Conservation (phyloP, 1,284 basidiomycete species). For the Vanrija sp. region DNA sequence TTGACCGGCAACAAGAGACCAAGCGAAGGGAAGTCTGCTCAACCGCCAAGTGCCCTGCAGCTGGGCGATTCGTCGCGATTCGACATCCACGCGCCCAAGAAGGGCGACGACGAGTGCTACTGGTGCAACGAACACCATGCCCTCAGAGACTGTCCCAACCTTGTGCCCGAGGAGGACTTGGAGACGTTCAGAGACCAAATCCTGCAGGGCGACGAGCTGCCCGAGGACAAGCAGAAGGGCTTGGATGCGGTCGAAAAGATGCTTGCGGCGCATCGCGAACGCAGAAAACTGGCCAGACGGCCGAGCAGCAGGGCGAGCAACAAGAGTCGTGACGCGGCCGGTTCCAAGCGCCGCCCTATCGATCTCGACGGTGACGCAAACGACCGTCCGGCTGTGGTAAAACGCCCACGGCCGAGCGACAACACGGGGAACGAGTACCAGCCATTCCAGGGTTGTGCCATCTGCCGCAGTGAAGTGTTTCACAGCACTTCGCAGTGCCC, state of each 20-base stretch:
- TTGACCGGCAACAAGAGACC: too few relatives aligned
- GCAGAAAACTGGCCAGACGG: not conserved
- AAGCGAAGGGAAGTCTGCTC: too few relatives aligned
- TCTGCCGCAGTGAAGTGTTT: not conserved
- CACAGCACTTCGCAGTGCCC: constrained; percentile 9
- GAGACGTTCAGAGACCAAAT: not conserved
- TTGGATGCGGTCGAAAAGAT: constrained; percentile 3
- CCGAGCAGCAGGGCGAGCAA: not conserved
- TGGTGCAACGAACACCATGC: constrained; percentile 9
- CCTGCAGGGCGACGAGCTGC: not conserved
- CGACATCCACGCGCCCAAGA: not conserved
- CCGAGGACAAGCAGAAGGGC: constrained; percentile 7
- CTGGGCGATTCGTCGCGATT: constrained; percentile 16
- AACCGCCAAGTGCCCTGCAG: constrained; percentile 2
- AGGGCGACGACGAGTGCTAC: not conserved
- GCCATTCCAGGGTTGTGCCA: constrained; percentile 5
- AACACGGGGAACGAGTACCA: not conserved
- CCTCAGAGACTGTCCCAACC: constrained; percentile 5
- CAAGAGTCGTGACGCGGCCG: not conserved
- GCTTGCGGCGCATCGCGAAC: constrained; percentile 1
- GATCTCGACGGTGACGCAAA: not conserved
- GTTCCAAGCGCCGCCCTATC: not conserved
- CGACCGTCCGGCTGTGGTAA: not conserved
- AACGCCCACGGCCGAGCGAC: not conserved
- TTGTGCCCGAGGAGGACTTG: not conserved